A percentile compares a stretch with the other conserved stretches of the same genome.
Evolutionary conservation across 163 green algal genomes (phyloP).

Genomic region (Chlorella variabilis): DNA sequence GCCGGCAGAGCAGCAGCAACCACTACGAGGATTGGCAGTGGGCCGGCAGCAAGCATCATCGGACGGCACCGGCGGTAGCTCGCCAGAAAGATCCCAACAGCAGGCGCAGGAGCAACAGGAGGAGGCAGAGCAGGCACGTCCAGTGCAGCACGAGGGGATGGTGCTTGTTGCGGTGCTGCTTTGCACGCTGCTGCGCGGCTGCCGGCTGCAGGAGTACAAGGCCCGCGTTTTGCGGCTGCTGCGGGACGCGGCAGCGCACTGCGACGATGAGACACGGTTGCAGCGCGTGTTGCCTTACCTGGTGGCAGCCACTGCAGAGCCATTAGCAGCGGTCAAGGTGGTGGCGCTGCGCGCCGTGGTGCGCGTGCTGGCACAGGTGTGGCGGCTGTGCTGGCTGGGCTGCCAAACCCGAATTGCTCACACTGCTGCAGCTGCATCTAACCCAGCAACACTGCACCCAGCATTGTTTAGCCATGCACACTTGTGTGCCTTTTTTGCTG

Average conservation of each 20-base stretch:
- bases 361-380: constrained; percentile 55
- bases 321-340: constrained; percentile 51
- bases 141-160: constrained; percentile 21
- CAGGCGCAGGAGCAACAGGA: no score
- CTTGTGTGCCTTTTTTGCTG: no score
- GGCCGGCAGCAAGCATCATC: no score
- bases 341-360: constrained; percentile 70
- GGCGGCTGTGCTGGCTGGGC: neutral
- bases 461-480: no score
- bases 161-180: constrained; percentile 81
- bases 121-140: neutral
- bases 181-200: constrained; percentile 83
- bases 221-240: constrained; percentile 74
- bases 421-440: neutral
- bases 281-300: constrained; percentile 87
- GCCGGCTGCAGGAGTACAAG: constrained; percentile 73
- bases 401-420: no score
- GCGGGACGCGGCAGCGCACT: constrained; percentile 51
- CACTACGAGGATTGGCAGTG: no score
- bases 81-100: no score
- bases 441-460: no score
- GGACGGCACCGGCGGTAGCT: no score
- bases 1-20: no score
- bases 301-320: constrained; percentile 67
- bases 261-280: constrained; percentile 85